Evolutionary conservation across 208 protist genomes (phyloP).

Genomic region (Tetramitus jugosus): DNA sequence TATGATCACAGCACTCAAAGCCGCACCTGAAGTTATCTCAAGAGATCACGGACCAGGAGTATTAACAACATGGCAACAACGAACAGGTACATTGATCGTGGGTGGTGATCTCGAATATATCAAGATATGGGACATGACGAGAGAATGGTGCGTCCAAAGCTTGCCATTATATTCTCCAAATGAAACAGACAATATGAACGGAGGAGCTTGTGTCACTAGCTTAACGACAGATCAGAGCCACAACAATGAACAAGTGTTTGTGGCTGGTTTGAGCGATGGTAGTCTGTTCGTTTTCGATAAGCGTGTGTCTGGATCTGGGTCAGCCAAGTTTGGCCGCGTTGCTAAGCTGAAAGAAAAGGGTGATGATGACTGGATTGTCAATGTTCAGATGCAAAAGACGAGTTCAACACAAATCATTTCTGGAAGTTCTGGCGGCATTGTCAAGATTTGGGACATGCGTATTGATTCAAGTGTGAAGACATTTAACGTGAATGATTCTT

Average conservation of each 20-base stretch:
- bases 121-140: constrained; percentile 22
- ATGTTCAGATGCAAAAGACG: neutral
- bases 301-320: neutral
- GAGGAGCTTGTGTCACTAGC: neutral
- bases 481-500: constrained; percentile 11
- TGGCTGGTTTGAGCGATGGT: constrained; percentile 13
- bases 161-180: too few species aligned
- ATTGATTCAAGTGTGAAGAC: neutral
- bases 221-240: neutral
- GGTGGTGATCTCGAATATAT: constrained; percentile 5
- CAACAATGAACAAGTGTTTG: neutral
- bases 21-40: neutral
- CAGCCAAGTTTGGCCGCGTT: too few species aligned
- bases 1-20: constrained; percentile 13
- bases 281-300: neutral
- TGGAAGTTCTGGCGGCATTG: neutral
- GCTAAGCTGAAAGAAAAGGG: neutral
- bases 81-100: neutral
- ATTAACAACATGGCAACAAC: constrained; percentile 24
- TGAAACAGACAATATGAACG: neutral
- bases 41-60: neutral
- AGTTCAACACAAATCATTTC: neutral
- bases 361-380: constrained; percentile 12
- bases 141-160: neutral
- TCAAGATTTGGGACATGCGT: constrained; percentile 23